Evolutionary conservation across 139 green algal genomes (phyloP).

Genomic region (Medakamo hakoo): DNA sequence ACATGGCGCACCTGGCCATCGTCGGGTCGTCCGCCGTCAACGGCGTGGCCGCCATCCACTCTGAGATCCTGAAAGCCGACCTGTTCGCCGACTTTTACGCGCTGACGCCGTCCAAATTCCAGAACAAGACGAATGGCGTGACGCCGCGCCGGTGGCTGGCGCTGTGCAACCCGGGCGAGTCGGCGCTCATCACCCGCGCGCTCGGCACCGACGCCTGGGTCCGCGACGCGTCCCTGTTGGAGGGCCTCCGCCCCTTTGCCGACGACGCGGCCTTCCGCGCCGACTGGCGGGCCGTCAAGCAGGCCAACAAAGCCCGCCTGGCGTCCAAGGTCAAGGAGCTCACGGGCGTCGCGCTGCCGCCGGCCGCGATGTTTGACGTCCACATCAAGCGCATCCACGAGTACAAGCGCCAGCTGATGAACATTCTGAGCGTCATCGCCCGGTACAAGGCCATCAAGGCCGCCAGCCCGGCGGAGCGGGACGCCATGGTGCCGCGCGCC

Average conservation of each 20-base stretch:
- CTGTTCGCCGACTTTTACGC: conserved; percentile 84
- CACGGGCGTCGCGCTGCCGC: conserved; percentile 54
- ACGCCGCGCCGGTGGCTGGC: conserved; percentile 86
- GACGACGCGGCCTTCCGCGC: conserved; percentile 68
- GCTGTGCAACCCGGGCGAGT: conserved; percentile 65
- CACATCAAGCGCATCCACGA: conserved; percentile 77
- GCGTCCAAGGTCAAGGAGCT: conserved; percentile 47
- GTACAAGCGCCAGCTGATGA: conserved; percentile 68
- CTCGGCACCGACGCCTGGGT: conserved; percentile 58
- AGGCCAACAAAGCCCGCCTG: conserved; percentile 60
- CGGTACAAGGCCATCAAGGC: conserved; percentile 58
- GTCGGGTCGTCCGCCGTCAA: conserved; percentile 79
- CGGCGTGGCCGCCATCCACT: conserved; percentile 89
- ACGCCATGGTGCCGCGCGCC: conserved; percentile 32
- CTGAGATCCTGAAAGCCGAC: conserved; percentile 85
- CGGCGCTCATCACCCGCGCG: conserved; percentile 40
- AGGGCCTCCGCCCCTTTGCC: conserved; percentile 37
- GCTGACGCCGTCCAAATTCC: conserved; percentile 72
- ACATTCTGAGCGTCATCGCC: conserved; percentile 36
- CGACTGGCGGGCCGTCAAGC: conserved; percentile 78
- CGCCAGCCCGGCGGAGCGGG: conserved; percentile 37
- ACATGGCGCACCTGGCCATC: conserved; percentile 94
- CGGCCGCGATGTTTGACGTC: conserved; percentile 81
- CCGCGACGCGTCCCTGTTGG: conserved; percentile 33
- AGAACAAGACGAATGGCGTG: conserved; percentile 99